A percentile compares a stretch with the other conserved stretches of the same genome.
phyloP scores from a whole-genome alignment of 1,284 basidiomycete species.

The Fomes fomentarius region DNA sequence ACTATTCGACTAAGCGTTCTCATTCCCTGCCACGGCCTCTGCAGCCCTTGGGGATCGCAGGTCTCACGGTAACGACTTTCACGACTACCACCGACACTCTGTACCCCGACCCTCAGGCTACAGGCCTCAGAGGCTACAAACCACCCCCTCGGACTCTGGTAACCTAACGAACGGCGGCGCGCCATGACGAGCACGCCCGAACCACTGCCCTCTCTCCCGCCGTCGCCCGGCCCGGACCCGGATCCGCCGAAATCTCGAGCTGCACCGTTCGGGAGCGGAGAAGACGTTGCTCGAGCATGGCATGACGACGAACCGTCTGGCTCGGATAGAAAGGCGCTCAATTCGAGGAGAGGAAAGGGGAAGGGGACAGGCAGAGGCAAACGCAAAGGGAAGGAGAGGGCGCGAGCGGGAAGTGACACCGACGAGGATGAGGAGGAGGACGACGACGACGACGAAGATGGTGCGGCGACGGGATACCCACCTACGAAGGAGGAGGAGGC shows the following conservation, averaged over 20 bases:
- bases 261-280: constrained; percentile 37
- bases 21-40: background rate
- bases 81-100: background rate
- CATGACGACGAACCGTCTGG: constrained; percentile 13
- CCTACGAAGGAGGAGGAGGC: constrained; percentile 64
- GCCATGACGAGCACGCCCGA: constrained; percentile 31
- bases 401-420: constrained; percentile 28
- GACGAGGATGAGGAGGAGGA: constrained; percentile 29
- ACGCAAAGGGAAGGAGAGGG: constrained; percentile 22
- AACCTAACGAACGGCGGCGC: background rate
- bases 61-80: no score
- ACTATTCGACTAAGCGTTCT: no score
- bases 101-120: no score
- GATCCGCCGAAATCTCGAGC: background rate
- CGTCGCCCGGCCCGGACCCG: constrained; percentile 34
- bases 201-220: constrained; percentile 40
- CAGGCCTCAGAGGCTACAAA: no score
- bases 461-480: constrained; percentile 52
- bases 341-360: constrained; percentile 12
- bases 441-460: constrained; percentile 30
- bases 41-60: no score
- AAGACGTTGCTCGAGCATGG: constrained; percentile 41
- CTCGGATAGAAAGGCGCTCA: no score
- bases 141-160: background rate
- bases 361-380: constrained; percentile 15